A percentile compares a stretch with the other conserved stretches of the same genome.
phyloP scores from a whole-genome alignment of 805 yeast genomes.

The Yamadazyma takamatsuzukensis region DNA sequence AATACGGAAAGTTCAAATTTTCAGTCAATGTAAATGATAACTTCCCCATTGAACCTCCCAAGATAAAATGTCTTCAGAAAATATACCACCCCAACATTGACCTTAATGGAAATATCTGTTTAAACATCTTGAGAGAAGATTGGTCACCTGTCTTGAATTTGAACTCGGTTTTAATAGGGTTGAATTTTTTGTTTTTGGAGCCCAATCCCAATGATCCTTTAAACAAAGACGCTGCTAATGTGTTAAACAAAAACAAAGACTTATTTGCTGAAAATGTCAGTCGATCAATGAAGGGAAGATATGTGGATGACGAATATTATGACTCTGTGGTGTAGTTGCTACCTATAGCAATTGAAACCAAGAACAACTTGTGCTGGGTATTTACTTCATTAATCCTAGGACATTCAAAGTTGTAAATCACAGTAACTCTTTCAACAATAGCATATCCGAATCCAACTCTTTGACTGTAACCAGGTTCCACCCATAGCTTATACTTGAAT shows the following conservation, averaged over 20 bases:
- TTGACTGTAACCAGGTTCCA: too few species aligned
- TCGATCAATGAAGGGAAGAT: conserved; percentile 70
- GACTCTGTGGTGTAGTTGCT: conserved; percentile 55
- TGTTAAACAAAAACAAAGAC: conserved; percentile 31
- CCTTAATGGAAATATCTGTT: conserved; percentile 82
- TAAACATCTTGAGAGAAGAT: conserved; percentile 88
- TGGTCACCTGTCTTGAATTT: conserved; percentile 92
- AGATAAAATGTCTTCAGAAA: conserved; percentile 62
- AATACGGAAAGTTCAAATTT: conserved; percentile 67
- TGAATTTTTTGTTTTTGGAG: conserved; percentile 79
- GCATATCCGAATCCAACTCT: too few species aligned
- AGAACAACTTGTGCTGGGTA: background rate
- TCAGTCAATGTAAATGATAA: conserved; percentile 61
- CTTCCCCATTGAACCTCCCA: conserved; percentile 93
- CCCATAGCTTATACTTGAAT: too few species aligned
- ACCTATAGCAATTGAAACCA: too few species aligned
- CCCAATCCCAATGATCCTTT: conserved; percentile 92
- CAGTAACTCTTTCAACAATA: too few species aligned
- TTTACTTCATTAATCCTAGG: too few species aligned
- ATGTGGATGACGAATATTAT: conserved; percentile 52
- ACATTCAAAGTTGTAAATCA: too few species aligned
- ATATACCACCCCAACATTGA: conserved; percentile 96
- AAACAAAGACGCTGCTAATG: conserved; percentile 82
- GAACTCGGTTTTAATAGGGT: conserved; percentile 78
- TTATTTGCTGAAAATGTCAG: conserved; percentile 56